Evolutionary conservation across 1,284 basidiomycete genomes (phyloP).

Genomic region (Schizopora paradoxa): DNA sequence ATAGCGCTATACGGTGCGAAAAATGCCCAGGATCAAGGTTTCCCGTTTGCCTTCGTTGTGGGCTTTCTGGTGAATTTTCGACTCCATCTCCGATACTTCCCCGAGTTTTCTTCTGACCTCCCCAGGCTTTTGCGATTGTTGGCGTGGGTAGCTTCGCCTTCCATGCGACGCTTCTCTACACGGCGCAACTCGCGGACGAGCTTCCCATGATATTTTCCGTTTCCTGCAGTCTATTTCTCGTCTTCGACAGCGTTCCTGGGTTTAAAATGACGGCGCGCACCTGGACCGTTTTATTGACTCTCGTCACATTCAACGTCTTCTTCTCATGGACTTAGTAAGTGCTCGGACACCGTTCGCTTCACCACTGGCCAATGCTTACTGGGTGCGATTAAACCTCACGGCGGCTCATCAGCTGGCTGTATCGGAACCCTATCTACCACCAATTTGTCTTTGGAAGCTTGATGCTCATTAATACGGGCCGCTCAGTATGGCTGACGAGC

Average conservation of each 20-base stretch:
- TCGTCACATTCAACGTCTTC: slow-evolving; percentile 43
- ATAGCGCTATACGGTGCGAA: slow-evolving; percentile 43
- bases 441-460: slow-evolving; percentile 55
- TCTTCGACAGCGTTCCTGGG: slow-evolving; percentile 53
- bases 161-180: slow-evolving; percentile 63
- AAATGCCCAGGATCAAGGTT: slow-evolving; percentile 32
- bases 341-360: neutral
- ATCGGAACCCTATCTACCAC: slow-evolving; percentile 64
- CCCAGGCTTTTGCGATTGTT: slow-evolving; percentile 54
- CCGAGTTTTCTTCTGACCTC: neutral
- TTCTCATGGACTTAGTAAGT: slow-evolving; percentile 66
- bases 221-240: slow-evolving; percentile 46
- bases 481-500: slow-evolving; percentile 46
- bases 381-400: neutral
- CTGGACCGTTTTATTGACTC: slow-evolving; percentile 31
- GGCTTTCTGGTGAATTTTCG: slow-evolving; percentile 43
- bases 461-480: slow-evolving; percentile 39
- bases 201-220: slow-evolving; percentile 65
- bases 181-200: slow-evolving; percentile 65
- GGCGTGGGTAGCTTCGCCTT: slow-evolving; percentile 64
- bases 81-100: neutral
- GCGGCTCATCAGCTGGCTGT: slow-evolving; percentile 36
- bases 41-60: slow-evolving; percentile 47
- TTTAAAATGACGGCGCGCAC: slow-evolving; percentile 35
- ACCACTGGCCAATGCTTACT: neutral